Base-by-base conservation (phyloP, 2,329 filamentous ascomycete genomes). In the Pseudofabraea citricarpa region DNA sequence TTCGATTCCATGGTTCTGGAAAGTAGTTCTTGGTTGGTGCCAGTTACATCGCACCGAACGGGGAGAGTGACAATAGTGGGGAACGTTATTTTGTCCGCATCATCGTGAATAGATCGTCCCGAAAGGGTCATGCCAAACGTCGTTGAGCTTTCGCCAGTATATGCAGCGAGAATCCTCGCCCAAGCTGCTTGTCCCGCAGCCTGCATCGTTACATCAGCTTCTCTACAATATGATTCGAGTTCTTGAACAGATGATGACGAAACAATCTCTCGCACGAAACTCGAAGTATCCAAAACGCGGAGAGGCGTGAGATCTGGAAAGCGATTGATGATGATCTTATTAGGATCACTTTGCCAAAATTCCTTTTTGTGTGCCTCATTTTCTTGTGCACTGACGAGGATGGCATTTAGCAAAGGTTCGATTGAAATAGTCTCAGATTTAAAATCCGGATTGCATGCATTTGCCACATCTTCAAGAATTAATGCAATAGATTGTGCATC, bases 61-160 rank as follows among this genome's bases (percentile, higher is more conserved):
- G 91, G 91, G 2, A 95, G 63, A 0, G 90, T 95, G 1, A 84
- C 83, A 43, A 96, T 79, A 58, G 86, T 91, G 1, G 91, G 90
- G 40, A 96, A 87, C 0, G 79, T 72, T 4, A 77, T 74, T 5
- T 71, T 59, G 15, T 75, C 70, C 0, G 81, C 78, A n/a, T 73
- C 68, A 4, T 83, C 73, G 1, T 73, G 72, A 3, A 75, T 57
- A 22, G 69, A 80, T 24, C 89, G 73, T 1, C 89, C 89, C 7
- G 90, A 90, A 6, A 95, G 70, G 0, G 90, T 87, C 12, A 86
- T 73, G 0, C 90, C 91, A 59, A 93, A 95, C 0, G 83, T 83
- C 1, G 93, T 81, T 5, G 74, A 74, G 3, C 67, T 57, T 57
- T 95, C 89, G 1, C 89, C 90, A 12, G 83, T 74, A 55, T 95